A percentile compares a stretch with the other conserved stretches of the same genome.
Evolutionary conservation across 768 basidiomycete genomes (phyloP).

Genomic region (Boletellus sp.): DNA sequence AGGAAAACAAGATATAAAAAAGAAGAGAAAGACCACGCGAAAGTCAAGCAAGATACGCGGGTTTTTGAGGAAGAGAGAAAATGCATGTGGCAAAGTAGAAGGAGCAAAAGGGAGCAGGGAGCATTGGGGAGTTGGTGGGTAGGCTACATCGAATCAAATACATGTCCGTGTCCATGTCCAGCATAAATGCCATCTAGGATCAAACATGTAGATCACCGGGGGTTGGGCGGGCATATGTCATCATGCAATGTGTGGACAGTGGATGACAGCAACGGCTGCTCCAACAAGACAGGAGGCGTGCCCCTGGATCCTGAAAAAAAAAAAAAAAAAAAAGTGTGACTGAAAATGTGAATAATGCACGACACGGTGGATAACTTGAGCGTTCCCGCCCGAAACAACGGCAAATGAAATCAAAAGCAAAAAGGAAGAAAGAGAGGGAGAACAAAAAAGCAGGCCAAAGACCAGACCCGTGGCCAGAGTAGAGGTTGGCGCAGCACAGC

Average conservation of each 20-base stretch:
- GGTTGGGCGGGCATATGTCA: neutral
- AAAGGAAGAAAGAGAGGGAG: neutral
- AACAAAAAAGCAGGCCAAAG: neutral
- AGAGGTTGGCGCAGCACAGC: neutral
- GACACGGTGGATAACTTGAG: neutral
- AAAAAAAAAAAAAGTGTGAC: neutral
- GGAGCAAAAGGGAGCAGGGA: neutral
- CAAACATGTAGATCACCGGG: constrained; percentile 1
- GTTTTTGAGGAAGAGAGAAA: neutral
- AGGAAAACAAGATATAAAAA: neutral
- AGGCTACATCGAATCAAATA: constrained; percentile 17
- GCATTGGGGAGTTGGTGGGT: constrained; percentile 2
- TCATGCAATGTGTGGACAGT: neutral
- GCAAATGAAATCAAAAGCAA: constrained; percentile 7
- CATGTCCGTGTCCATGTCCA: constrained; percentile 1
- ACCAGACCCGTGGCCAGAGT: neutral
- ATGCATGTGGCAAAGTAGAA: too few species aligned
- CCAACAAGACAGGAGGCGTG: neutral
- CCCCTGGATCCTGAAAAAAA: constrained; percentile 3
- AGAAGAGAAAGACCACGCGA: neutral
- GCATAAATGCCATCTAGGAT: neutral
- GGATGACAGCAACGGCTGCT: neutral
- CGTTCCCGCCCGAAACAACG: neutral
- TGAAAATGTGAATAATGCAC: constrained; percentile 5
- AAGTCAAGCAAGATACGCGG: neutral